Base-by-base conservation (phyloP, 2,329 filamentous ascomycete species). In the Dactylellina leptospora region DNA sequence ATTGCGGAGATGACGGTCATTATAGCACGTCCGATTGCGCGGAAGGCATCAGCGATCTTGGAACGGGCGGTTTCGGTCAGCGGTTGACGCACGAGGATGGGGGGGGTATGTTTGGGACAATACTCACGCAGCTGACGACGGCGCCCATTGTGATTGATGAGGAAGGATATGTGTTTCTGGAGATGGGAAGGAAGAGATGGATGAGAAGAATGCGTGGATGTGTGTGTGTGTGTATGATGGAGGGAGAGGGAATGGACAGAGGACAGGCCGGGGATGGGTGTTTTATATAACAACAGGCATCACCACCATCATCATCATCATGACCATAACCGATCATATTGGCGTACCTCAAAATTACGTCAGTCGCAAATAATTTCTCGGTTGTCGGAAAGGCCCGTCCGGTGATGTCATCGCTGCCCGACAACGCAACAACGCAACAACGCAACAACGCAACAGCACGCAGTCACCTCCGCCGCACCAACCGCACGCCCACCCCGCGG, bases 1-100 rank as follows among this genome's bases (percentile, higher is more conserved):
- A 71, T 71, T 11, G 58, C 66, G 33, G 66, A 63, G 23, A 71
- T 71, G 30, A 71, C 66, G 36, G 66, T 18, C 66, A 71, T 71
- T 36, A 71, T 71, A 20, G 66, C 66, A 22, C 66, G 50, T n/a
- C 64, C 64, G 40, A 70, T 42, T 13, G 64, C 64, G 13, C 64
- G 55, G 9, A 70, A 33, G 22, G 64, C 64, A 40, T 70, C 64
- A 4, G 42, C 66, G 27, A 71, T 71, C 66, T 71, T 38, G 28
- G 10, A 30, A 13, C 38, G 8, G 16, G 36, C 11, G 10, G 9
- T 11, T 16, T 36, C 11, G 18, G 20, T 58, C 38, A 63, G 42
- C n/a, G 38, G 23, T 5, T 11, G 2, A 3, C 18, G 13, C 5
- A 38, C 22, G 8, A 40, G 30, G 11, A 11, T 13, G 51, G n/a